These are phyloP conservation scores for Komagataea norvegica DNA, from an alignment of 1,139 yeast genomes.

Conservation along the genomic window DNA sequence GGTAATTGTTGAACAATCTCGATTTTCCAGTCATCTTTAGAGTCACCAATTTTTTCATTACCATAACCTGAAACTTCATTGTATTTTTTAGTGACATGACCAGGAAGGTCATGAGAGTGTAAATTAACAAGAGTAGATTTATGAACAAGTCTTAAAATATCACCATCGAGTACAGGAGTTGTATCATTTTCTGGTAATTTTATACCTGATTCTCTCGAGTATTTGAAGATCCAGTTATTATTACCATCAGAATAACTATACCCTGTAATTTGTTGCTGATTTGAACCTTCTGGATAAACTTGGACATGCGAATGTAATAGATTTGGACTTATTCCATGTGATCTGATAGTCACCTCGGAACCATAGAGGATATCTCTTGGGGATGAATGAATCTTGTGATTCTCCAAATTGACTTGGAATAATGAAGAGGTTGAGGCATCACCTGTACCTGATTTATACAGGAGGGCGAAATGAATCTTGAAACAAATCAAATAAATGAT, in stretches of 20 bases:
- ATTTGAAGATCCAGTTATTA: slow-evolving; percentile 57
- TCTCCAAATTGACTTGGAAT: slow-evolving; percentile 62
- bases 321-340: slow-evolving; percentile 70
- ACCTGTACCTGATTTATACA: slow-evolving; percentile 76
- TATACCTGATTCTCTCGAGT: slow-evolving; percentile 35
- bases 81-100: slow-evolving; percentile 48
- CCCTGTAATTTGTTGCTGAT: slow-evolving; percentile 71
- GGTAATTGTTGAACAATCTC: slow-evolving; percentile 56
- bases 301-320: slow-evolving; percentile 68
- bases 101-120: slow-evolving; percentile 57
- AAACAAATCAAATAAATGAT: slow-evolving; percentile 65
- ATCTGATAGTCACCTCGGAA: slow-evolving; percentile 59
- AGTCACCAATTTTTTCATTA: slow-evolving; percentile 47
- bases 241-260: slow-evolving; percentile 70
- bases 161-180: slow-evolving; percentile 44
- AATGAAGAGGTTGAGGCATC: slow-evolving; percentile 69
- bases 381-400: slow-evolving; percentile 40
- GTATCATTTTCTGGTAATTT: slow-evolving; percentile 28
- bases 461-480: slow-evolving; percentile 71
- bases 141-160: slow-evolving; percentile 53
- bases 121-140: slow-evolving; percentile 47
- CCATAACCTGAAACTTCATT: slow-evolving; percentile 74
- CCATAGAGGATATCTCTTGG: slow-evolving; percentile 63
- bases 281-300: slow-evolving; percentile 66
- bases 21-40: slow-evolving; percentile 67